A percentile compares a stretch with the other conserved stretches of the same genome.
Evolutionary conservation across 2,329 filamentous ascomycete genomes (phyloP).

Genomic region (Colletotrichum sublineola): DNA sequence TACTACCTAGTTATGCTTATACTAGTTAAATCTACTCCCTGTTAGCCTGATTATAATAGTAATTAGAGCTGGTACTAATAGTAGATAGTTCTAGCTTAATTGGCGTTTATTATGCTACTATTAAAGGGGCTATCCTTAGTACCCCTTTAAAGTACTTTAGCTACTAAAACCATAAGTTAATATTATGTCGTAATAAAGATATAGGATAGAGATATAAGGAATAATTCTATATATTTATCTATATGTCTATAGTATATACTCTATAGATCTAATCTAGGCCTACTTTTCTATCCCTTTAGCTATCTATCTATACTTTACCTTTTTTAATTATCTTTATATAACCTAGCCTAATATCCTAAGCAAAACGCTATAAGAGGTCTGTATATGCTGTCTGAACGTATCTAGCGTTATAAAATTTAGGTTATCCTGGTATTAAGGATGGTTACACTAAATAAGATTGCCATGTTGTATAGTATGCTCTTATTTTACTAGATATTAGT

Average conservation of each 20-base stretch:
- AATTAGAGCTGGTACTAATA: neutral
- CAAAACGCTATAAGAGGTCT: neutral
- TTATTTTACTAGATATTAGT: slow-evolving; percentile 42
- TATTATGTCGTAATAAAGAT: neutral
- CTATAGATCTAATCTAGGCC: neutral
- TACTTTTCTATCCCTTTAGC: neutral
- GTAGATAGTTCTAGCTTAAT: neutral
- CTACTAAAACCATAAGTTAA: neutral
- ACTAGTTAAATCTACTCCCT: neutral
- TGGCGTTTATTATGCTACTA: neutral
- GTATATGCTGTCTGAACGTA: no score
- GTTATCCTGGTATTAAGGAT: slow-evolving; percentile 41
- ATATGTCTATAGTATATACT: slow-evolving; percentile 1
- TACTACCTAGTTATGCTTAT: slow-evolving; percentile 5
- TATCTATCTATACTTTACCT: slow-evolving; percentile 5
- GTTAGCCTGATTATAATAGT: neutral
- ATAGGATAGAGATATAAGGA: neutral
- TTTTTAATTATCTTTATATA: slow-evolving; percentile 5
- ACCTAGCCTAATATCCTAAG: slow-evolving; percentile 2
- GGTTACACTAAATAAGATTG: slow-evolving; percentile 39
- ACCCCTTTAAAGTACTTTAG: neutral
- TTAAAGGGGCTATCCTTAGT: neutral
- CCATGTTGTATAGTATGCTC: slow-evolving; percentile 38
- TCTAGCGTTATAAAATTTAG: neutral
- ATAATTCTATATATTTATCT: neutral